phyloP scores from a whole-genome alignment of 345 rosid species.

The Mallotus nudiflorus region DNA sequence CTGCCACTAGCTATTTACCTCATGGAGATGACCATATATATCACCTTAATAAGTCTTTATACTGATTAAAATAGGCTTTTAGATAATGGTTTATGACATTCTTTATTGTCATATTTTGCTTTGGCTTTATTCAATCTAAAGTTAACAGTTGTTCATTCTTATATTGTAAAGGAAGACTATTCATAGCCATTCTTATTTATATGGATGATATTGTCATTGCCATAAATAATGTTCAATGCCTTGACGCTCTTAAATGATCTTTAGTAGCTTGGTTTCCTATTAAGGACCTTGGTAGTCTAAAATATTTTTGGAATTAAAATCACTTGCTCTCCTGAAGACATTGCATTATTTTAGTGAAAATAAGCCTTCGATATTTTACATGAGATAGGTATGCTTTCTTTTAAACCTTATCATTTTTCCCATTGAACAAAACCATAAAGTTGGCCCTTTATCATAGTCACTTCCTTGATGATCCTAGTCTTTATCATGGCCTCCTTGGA shows the following conservation, averaged over 20 bases:
- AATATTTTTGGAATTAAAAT: not conserved
- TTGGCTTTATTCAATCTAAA: too few species aligned
- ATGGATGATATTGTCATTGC: not conserved
- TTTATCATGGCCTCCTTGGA: not conserved
- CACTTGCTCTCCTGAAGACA: not conserved
- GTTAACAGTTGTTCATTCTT: too few species aligned
- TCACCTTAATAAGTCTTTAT: too few species aligned
- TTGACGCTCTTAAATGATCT: not conserved
- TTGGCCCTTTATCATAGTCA: not conserved
- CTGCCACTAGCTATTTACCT: too few species aligned
- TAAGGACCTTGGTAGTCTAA: not conserved
- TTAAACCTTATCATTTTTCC: not conserved
- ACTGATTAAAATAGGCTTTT: too few species aligned
- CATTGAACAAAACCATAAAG: not conserved
- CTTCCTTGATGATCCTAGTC: not conserved
- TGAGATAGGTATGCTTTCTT: not conserved
- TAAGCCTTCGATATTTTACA: not conserved
- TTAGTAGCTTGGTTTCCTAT: not conserved
- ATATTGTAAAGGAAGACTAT: too few species aligned
- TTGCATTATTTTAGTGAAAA: not conserved
- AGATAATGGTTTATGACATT: too few species aligned
- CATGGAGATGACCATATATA: too few species aligned
- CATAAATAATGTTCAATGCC: not conserved
- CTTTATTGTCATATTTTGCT: too few species aligned
- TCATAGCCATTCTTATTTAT: too few species aligned